phyloP scores from a whole-genome alignment of 768 basidiomycete species.

The Chalciporus chontae region DNA sequence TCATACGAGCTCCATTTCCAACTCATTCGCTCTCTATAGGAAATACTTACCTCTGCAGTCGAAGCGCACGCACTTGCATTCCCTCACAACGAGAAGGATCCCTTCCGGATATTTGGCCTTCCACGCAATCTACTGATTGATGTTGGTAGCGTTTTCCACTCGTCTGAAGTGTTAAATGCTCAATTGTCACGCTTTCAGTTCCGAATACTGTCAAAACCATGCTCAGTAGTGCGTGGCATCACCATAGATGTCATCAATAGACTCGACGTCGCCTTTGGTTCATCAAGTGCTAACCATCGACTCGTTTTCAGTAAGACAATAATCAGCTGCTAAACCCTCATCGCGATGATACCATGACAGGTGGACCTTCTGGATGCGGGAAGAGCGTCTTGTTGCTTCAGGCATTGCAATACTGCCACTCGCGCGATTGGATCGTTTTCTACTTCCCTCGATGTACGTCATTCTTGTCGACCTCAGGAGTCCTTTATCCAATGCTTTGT shows the following conservation, averaged over 20 bases:
- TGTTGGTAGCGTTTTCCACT: conserved; percentile 39
- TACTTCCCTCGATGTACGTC: conserved; percentile 76
- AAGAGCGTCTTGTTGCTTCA: conserved; percentile 81
- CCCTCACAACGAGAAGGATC: conserved; percentile 41
- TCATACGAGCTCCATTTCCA: not conserved
- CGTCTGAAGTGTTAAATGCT: not conserved
- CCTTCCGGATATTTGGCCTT: conserved; percentile 65
- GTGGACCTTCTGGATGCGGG: conserved; percentile 72
- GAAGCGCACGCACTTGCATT: conserved; percentile 49
- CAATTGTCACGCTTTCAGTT: conserved; percentile 41
- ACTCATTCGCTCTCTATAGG: conserved; percentile 17
- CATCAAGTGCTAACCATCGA: conserved; percentile 50
- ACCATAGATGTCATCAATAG: conserved; percentile 55
- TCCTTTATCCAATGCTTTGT: not conserved
- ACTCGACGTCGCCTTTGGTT: conserved; percentile 48
- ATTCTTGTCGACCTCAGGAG: not conserved
- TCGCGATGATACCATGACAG: conserved; percentile 34
- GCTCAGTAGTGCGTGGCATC: conserved; percentile 64
- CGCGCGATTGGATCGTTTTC: conserved; percentile 74
- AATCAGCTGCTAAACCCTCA: not conserved
- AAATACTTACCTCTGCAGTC: conserved; percentile 30
- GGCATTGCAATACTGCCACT: conserved; percentile 61
- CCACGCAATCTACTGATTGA: conserved; percentile 70
- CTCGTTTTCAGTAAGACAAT: conserved; percentile 60
- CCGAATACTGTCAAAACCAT: conserved; percentile 65